These are phyloP conservation scores for Phytophthora litchii DNA, from an alignment of 352 stramenopile species.

Conservation along the genomic window DNA sequence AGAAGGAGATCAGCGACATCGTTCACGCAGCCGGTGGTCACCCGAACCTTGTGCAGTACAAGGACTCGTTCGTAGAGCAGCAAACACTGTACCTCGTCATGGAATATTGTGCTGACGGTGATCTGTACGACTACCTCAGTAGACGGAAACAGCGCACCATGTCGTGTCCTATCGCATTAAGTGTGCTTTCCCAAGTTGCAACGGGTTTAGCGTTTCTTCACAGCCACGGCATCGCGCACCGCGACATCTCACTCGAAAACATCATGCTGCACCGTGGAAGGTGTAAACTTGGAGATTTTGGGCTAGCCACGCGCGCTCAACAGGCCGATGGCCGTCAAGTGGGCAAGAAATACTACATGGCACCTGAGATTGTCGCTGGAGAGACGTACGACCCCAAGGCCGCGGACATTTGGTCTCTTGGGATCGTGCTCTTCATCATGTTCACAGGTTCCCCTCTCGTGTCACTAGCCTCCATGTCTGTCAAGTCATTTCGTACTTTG, in stretches of 20 bases:
- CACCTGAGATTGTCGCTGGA: slow-evolving; percentile 47
- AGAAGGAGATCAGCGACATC: slow-evolving; percentile 45
- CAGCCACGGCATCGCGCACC: slow-evolving; percentile 38
- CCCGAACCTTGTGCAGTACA: slow-evolving; percentile 49
- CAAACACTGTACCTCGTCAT: slow-evolving; percentile 52
- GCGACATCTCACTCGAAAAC: slow-evolving; percentile 53
- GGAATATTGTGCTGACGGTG: slow-evolving; percentile 43
- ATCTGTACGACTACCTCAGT: slow-evolving; percentile 45
- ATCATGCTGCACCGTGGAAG: slow-evolving; percentile 40
- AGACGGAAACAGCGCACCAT: slow-evolving; percentile 26
- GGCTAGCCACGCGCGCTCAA: slow-evolving; percentile 35
- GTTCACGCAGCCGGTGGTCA: slow-evolving; percentile 46
- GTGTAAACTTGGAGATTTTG: slow-evolving; percentile 59
- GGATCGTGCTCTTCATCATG: slow-evolving; percentile 75
- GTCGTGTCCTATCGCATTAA: slow-evolving; percentile 30
- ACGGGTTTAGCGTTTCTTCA: slow-evolving; percentile 41
- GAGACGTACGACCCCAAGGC: slow-evolving; percentile 44
- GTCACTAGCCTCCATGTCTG: slow-evolving; percentile 31
- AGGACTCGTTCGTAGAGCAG: slow-evolving; percentile 47
- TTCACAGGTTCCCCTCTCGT: slow-evolving; percentile 60
- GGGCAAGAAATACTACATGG: slow-evolving; percentile 67
- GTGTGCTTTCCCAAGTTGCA: slow-evolving; percentile 38
- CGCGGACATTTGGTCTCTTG: slow-evolving; percentile 68
- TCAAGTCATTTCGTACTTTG: slow-evolving; percentile 39
- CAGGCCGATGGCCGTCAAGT: slow-evolving; percentile 25